Conservation (phyloP, 257 asterid species). For the Thymus mandschuricus region DNA sequence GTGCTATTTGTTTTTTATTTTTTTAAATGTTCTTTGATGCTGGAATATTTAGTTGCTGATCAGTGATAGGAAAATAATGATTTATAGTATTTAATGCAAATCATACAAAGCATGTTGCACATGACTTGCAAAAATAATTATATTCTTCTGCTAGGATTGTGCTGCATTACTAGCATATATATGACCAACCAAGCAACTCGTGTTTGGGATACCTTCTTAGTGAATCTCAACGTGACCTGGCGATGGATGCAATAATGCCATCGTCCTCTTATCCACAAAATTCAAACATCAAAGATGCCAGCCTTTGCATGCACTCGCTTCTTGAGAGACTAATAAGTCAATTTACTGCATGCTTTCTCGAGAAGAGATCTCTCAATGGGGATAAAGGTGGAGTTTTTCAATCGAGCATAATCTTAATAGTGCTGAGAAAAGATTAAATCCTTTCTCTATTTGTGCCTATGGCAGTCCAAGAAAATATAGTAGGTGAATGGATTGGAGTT, state of each 20-base stretch:
- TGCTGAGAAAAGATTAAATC: conserved; percentile 42
- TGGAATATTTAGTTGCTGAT: no score
- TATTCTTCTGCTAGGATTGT: conserved; percentile 62
- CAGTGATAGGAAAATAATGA: no score
- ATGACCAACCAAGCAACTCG: conserved; percentile 69
- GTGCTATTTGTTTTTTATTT: no score
- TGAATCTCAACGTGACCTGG: conserved; percentile 79
- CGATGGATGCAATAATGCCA: conserved; percentile 89
- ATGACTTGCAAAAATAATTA: not conserved
- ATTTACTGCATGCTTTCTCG: conserved; percentile 73
- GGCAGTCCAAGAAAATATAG: conserved; percentile 3
- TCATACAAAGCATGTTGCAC: not conserved
- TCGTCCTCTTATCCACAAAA: conserved; percentile 57
- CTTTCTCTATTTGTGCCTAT: conserved; percentile 3
- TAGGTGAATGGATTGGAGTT: conserved; percentile 21
- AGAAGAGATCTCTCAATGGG: conserved; percentile 71
- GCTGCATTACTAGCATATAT: conserved; percentile 78
- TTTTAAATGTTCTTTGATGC: no score
- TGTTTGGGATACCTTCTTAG: conserved; percentile 83
- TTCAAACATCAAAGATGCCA: conserved; percentile 51
- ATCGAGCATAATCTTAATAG: conserved; percentile 58
- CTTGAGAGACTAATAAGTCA: conserved; percentile 87
- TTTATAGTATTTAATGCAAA: no score
- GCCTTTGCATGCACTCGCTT: conserved; percentile 61
- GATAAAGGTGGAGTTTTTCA: conserved; percentile 86